Evolutionary conservation across 257 asterid genomes (phyloP), one percentile per base, ranked within the genome.

Genomic region (Catharanthus roseus): DNA sequence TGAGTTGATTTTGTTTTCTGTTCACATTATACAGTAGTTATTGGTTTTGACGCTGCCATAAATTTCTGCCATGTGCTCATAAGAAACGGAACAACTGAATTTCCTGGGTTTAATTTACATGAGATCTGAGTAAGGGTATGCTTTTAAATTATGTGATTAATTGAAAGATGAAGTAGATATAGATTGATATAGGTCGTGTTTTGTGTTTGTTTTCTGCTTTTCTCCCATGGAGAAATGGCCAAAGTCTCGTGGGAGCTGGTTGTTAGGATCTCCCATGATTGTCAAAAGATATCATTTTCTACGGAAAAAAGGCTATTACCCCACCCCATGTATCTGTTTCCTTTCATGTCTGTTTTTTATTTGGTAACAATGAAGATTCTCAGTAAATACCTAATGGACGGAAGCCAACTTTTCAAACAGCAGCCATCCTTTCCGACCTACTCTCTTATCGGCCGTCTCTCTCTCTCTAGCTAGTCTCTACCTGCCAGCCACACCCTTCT

Each of bases 241-340:
- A 41, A 33, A 16, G 67, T 21, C 41, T 62, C 18, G 28, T 34
- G 8, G 29, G 67, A 38, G 67, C 8, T 62, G 67, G 67, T 19
- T 7, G 29, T 62, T 19, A 34, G 67, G 66, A 62, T 62, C 18
- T 34, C 8, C 67, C 67, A 36, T 62, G 28, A 62, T 62, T 34
- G 47, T 34, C 18, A 62, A 19, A 60, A 21, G 67, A 62, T 36
- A 34, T 47, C 16, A 19, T 41, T 34, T 34, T 31, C 28, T 34
- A 47, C 47, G 11, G 28, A 62, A 19, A 34, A 36, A 62, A 38
- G 45, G 16, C 33, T 11, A 15, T 21, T 19, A 19, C 47, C 15
- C 67, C 67, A 36, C 47, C 26, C 19, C 23, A 10, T 61, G 1
- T 33, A 33, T 34, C 7, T 61, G 45, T 39, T 34, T 33, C 28